Conservation (phyloP, 345 rosid species). For the Boechera divaricarpa region DNA sequence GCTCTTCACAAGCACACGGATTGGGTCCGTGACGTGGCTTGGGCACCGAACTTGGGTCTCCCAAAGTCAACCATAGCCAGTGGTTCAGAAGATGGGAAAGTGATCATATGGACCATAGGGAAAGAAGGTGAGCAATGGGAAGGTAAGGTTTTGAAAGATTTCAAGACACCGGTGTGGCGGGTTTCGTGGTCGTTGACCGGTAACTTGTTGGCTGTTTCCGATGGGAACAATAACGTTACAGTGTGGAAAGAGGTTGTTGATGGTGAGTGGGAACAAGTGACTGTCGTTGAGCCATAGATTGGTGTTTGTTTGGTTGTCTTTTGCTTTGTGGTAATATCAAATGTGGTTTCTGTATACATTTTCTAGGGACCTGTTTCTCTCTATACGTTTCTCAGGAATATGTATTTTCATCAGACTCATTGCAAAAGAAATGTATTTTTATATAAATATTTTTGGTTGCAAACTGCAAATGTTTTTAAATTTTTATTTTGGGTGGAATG, state of each 20-base stretch:
- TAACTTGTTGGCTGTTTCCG: constrained; percentile 62
- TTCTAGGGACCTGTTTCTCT: constrained; percentile 9
- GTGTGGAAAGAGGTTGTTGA: constrained; percentile 70
- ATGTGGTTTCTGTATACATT: constrained; percentile 24
- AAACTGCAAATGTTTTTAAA: too few species aligned
- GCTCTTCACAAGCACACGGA: constrained; percentile 66
- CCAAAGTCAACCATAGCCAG: constrained; percentile 70
- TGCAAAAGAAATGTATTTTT: neutral
- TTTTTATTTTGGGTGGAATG: too few species aligned
- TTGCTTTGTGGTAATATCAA: constrained; percentile 5
- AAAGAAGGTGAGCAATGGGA: constrained; percentile 72
- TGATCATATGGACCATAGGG: constrained; percentile 59
- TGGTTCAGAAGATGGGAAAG: constrained; percentile 69
- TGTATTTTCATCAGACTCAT: constrained; percentile 6
- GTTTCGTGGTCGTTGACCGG: constrained; percentile 74
- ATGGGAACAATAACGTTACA: constrained; percentile 60
- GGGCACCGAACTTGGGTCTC: constrained; percentile 77
- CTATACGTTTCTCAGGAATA: neutral
- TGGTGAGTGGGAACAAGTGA: constrained; percentile 68
- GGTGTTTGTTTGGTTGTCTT: neutral
- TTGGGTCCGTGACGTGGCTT: constrained; percentile 74
- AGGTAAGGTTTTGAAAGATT: constrained; percentile 64
- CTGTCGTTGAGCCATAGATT: constrained; percentile 53
- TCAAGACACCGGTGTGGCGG: constrained; percentile 64
- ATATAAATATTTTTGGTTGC: neutral